Base-by-base conservation (phyloP, 805 yeast genomes). In the Debaryomyces hansenii region DNA sequence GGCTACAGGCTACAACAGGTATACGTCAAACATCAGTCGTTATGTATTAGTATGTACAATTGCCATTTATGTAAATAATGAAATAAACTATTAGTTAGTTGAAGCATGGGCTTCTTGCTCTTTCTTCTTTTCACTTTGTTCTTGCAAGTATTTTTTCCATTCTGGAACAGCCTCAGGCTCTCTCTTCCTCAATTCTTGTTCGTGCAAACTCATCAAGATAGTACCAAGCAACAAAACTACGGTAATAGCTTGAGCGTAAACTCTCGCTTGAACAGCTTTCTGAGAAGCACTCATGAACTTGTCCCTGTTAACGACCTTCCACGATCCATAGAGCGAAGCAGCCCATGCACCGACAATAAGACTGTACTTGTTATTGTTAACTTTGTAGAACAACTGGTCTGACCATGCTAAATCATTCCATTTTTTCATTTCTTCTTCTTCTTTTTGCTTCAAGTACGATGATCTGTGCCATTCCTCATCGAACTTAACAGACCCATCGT, bases 241-340 rank as follows among this genome's bases (percentile, higher is more conserved):
- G 1, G 95, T 85, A 43, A 87, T 67, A 50, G 85, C 87, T 65
- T 87, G 96, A 7, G 95, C 95, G 60, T 87, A 87, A 83, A 87
- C 87, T 78, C 96, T 82, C 29, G 94, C 94, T 59, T 85, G 90
- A 29, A 86, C 92, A 43, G 85, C 78, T 64, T 87, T 87, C 66
- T 87, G 95, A 3, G 92, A 69, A 52, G 70, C 75, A 45, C 87
- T 79, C 84, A 88, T 77, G 62, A 81, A 70, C 52, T 80, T 82
- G 64, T 87, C 95, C 53, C 77, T 78, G 69, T 85, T 82, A 46
- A 87, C 87, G 35, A 71, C 53, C 42, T 66, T 78, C 87, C 91
- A 88, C 3, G 94, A 84, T 1, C 90, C 94, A 54, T 75, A 87
- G 72, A 87, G 67, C 3, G 92, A 84, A 18, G 82, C 86, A 4